Evolutionary conservation across 208 protist genomes (phyloP).

Genomic region (Acanthamoeba royreba): DNA sequence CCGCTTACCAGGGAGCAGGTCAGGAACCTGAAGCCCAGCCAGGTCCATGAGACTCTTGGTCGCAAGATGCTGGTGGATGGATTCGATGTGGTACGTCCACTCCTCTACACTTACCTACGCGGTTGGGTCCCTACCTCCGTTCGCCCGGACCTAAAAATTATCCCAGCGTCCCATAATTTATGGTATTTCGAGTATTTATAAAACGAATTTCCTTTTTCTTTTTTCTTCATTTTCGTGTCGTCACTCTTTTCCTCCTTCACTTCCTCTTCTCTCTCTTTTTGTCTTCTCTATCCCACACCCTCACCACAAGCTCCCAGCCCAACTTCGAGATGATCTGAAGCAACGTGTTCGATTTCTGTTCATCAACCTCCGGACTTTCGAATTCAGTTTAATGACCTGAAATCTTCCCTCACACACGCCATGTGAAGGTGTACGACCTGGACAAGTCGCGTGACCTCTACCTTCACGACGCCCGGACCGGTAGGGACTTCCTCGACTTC

Average conservation of each 20-base stretch:
- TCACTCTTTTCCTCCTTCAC: not conserved
- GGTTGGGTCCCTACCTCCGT: not conserved
- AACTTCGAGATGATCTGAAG: no score
- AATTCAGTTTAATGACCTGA: not conserved
- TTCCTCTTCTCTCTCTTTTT: not conserved
- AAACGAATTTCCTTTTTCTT: no score
- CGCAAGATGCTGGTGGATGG: constrained; percentile 47
- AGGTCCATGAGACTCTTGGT: constrained; percentile 5
- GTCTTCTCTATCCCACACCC: not conserved
- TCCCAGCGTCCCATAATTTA: not conserved
- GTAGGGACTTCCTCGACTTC: constrained; percentile 56
- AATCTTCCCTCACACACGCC: no score
- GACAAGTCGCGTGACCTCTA: constrained; percentile 49
- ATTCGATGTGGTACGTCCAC: constrained; percentile 23
- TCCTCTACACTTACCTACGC: not conserved
- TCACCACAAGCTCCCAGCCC: no score
- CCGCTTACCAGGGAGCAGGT: constrained; percentile 28
- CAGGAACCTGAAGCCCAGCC: not conserved
- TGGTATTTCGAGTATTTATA: no score
- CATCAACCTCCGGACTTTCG: no score
- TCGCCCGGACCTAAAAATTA: no score
- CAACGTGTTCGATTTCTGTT: no score
- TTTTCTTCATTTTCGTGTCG: not conserved
- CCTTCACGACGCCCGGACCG: constrained; percentile 39
- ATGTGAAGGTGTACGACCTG: constrained; percentile 50